Conservation (phyloP, 2,329 filamentous ascomycete species). For the Fusarium staphyleae region DNA sequence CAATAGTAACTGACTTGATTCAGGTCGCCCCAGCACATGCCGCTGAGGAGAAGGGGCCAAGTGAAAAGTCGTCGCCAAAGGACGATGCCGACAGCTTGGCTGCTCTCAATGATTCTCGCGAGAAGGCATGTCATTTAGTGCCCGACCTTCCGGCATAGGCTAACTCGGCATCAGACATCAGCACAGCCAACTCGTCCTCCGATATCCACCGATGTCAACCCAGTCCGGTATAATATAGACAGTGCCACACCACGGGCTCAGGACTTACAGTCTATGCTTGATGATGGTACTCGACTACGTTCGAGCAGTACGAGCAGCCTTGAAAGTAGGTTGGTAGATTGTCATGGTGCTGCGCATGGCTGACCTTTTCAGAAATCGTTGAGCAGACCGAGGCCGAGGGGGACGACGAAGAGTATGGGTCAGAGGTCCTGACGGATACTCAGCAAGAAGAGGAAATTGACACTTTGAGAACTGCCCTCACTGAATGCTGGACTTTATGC, state of each 20-base stretch:
- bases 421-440: slow-evolving; percentile 50
- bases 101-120: slow-evolving; percentile 29
- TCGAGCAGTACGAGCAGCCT: slow-evolving; percentile 77
- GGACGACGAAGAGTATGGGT: slow-evolving; percentile 61
- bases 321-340: slow-evolving; percentile 65
- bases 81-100: slow-evolving; percentile 47
- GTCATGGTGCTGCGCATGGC: background rate
- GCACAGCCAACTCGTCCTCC: slow-evolving; percentile 66
- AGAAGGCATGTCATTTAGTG: slow-evolving; percentile 33
- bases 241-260: slow-evolving; percentile 82
- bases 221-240: slow-evolving; percentile 69
- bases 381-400: slow-evolving; percentile 60
- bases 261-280: slow-evolving; percentile 76
- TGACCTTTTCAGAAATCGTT: slow-evolving; percentile 59
- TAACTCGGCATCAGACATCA: slow-evolving; percentile 20
- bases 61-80: slow-evolving; percentile 49
- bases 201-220: slow-evolving; percentile 77
- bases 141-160: background rate
- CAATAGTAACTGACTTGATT: slow-evolving; percentile 29
- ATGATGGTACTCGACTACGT: slow-evolving; percentile 61
- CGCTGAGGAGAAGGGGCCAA: slow-evolving; percentile 46
- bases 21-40: slow-evolving; percentile 54
- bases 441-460: slow-evolving; percentile 66
- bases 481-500: slow-evolving; percentile 93
- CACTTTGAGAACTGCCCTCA: slow-evolving; percentile 76